Evolutionary conservation across 148 eudicot species (phyloP).

Genomic region (Rhododendron simsii): DNA sequence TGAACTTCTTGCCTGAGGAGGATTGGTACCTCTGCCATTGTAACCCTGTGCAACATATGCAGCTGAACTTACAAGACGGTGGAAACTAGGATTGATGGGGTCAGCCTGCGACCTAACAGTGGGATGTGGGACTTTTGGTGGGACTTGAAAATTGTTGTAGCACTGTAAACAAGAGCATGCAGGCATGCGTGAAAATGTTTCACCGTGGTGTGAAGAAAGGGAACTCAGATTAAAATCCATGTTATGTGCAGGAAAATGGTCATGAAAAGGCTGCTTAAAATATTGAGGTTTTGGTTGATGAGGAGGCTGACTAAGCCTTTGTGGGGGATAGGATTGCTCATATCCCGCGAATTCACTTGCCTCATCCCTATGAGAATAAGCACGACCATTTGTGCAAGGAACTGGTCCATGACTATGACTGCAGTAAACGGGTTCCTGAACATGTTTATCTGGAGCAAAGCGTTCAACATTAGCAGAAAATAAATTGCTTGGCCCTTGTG

Average conservation of each 20-base stretch:
- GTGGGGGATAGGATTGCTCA: slow-evolving; percentile 32
- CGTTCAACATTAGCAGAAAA: slow-evolving; percentile 26
- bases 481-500: slow-evolving; percentile 27
- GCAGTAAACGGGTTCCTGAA: slow-evolving; percentile 18
- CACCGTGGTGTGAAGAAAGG: slow-evolving; percentile 18
- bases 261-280: slow-evolving; percentile 21
- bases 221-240: slow-evolving; percentile 30
- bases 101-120: slow-evolving; percentile 18
- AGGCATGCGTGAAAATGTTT: slow-evolving; percentile 42
- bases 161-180: slow-evolving; percentile 47
- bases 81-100: slow-evolving; percentile 8
- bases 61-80: slow-evolving; percentile 15
- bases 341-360: slow-evolving; percentile 18
- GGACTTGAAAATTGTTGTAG: slow-evolving; percentile 34
- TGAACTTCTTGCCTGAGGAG: slow-evolving; percentile 21
- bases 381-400: slow-evolving; percentile 17
- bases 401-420: slow-evolving; percentile 17
- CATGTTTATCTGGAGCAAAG: slow-evolving; percentile 23
- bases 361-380: slow-evolving; percentile 21
- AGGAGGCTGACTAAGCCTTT: slow-evolving; percentile 21
- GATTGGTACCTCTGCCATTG: slow-evolving; percentile 26
- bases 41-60: slow-evolving; percentile 26
- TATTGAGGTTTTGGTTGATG: slow-evolving; percentile 24
- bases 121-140: slow-evolving; percentile 20
- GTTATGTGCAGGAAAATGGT: slow-evolving; percentile 31